Base-by-base conservation (phyloP, 129 eudicot species). In the Flaveria trinervia region DNA sequence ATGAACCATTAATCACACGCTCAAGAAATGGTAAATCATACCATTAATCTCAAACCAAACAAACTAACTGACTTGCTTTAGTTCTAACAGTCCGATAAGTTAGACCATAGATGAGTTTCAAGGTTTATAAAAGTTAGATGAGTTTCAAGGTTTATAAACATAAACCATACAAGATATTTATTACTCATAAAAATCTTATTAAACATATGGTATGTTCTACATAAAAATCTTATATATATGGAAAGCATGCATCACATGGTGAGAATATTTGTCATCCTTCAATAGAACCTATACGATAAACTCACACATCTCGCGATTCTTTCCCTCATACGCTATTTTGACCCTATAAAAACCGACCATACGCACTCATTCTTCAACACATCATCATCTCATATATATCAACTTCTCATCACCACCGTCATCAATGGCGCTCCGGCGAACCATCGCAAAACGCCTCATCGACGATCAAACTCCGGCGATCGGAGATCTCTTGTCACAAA, bases 381-480 rank as follows among this genome's bases (percentile, higher is more conserved):
- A 65, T 17, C 48, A 74, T 26, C 54, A 66, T 45, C 71, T 33
- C 22, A 20, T 54, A 4, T 30, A 30, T 5, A 30, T 30, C 36
- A 49, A 44, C 30, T 17, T 69, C 70, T 62, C 73, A 23, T 15
- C 55, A 5, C 18, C 68, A 33, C 54, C 68, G 56, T 33, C 80
- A 64, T 36, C 78, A 83, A 90, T 88, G 92, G 89, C 96, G 76
- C 90, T 90, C 77, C 81, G 91, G 2, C 57, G 86, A 80, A 59
- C 87, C 22, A 75, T 88, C 6, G 12, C 88, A 41, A 90, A 82
- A 81, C 96, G 92, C 65, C 73, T 88, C 5, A 77, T 72, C 23
- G 60, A 17, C 66, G 71, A 73, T 23, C 72, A 79, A 30, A 30
- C 83, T 0, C 77, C 80, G 2, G 26, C 44, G 11, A 62, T 28